A percentile compares a stretch with the other conserved stretches of the same genome.
These are phyloP conservation scores for Areca catechu DNA, from an alignment of 176 grass and related monocot genomes.

Conservation along the genomic window DNA sequence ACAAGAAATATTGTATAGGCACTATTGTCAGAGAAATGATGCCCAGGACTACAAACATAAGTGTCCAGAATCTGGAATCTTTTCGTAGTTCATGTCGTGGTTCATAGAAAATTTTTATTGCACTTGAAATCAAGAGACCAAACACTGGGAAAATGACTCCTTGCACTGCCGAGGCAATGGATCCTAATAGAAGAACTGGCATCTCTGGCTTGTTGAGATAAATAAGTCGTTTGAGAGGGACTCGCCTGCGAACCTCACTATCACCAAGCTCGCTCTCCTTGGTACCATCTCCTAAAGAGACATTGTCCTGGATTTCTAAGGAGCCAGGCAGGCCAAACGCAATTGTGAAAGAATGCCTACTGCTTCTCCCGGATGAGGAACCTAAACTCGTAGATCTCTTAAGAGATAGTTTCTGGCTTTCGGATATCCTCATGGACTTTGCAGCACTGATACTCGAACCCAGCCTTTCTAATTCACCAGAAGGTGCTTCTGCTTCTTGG, in stretches of 20 bases:
- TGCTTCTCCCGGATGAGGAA: slow-evolving; percentile 44
- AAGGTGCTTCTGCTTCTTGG: slow-evolving; percentile 17
- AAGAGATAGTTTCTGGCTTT: not conserved
- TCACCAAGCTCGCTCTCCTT: slow-evolving; percentile 2
- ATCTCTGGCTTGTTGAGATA: slow-evolving; percentile 71
- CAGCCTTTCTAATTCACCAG: slow-evolving; percentile 21
- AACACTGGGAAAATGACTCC: slow-evolving; percentile 55
- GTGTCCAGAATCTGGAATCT: slow-evolving; percentile 66
- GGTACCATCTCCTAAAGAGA: slow-evolving; percentile 11
- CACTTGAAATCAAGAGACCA: slow-evolving; percentile 55
- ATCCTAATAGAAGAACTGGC: slow-evolving; percentile 49
- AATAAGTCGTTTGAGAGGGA: slow-evolving; percentile 44
- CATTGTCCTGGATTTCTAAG: slow-evolving; percentile 26
- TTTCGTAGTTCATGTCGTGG: slow-evolving; percentile 45
- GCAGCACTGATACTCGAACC: slow-evolving; percentile 13
- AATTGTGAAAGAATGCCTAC: slow-evolving; percentile 26
- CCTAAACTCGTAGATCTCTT: slow-evolving; percentile 28
- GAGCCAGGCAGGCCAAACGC: slow-evolving; percentile 33
- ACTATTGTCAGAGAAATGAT: slow-evolving; percentile 26
- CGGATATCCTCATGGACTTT: slow-evolving; percentile 10
- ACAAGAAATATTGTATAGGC: slow-evolving; percentile 52
- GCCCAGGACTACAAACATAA: slow-evolving; percentile 50
- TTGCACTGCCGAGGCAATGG: slow-evolving; percentile 33
- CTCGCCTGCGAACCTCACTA: slow-evolving; percentile 23
- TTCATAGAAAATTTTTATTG: slow-evolving; percentile 66